Percentiles rank a stretch among this genome's conserved stretches.
These are phyloP conservation scores for Aethionema arabicum DNA, from an alignment of 345 rosid species.

Conservation along the genomic window DNA sequence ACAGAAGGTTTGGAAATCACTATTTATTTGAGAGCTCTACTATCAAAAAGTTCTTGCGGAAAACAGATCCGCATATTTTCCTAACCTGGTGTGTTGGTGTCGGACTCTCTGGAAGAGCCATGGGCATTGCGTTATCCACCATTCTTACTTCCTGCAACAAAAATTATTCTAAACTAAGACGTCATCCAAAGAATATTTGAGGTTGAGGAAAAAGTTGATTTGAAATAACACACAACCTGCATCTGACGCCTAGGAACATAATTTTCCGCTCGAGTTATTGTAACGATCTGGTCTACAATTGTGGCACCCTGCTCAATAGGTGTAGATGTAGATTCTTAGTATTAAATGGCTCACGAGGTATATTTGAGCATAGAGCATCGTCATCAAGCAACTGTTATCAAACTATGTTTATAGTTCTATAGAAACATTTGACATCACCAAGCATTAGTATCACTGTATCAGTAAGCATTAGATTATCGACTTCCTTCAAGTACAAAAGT, in stretches of 20 bases:
- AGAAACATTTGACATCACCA: neutral
- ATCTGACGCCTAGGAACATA: conserved; percentile 52
- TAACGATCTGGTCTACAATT: conserved; percentile 77
- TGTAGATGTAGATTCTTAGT: neutral
- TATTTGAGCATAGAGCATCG: neutral
- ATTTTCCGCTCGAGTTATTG: conserved; percentile 59
- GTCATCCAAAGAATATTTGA: conserved; percentile 21
- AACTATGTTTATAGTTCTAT: neutral
- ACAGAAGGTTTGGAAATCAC: neutral
- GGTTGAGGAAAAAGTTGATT: conserved; percentile 13
- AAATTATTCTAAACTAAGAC: conserved; percentile 17
- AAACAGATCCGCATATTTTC: neutral
- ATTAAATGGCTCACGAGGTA: neutral
- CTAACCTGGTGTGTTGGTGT: conserved; percentile 52
- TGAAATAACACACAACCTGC: conserved; percentile 42
- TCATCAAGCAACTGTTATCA: neutral
- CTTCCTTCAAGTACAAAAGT: too few relatives aligned
- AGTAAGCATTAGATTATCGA: too few relatives aligned
- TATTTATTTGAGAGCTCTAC: neutral
- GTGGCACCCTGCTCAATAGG: conserved; percentile 73
- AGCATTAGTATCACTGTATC: too few relatives aligned
- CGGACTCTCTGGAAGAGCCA: conserved; percentile 36
- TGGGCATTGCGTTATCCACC: conserved; percentile 43
- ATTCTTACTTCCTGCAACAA: conserved; percentile 59
- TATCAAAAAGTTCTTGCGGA: neutral